Evolutionary conservation across 2,329 filamentous ascomycete genomes (phyloP), one percentile per base, ranked within the genome.

Genomic region (Dactylellina leptospora): DNA sequence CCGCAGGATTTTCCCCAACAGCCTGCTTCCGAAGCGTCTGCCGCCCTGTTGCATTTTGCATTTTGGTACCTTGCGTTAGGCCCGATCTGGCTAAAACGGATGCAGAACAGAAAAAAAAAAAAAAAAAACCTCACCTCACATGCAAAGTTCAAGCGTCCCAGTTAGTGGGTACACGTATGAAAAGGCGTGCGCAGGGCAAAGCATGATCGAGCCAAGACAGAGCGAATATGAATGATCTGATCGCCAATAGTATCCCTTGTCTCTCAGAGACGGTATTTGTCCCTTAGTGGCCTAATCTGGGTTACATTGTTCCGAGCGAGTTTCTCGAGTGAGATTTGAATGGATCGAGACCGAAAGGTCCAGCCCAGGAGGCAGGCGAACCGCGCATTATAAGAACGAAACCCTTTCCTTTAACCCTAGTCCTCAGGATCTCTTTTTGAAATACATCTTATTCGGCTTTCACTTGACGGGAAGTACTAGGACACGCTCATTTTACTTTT

Each of bases 1-100:
- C 40, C 53, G 44, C 36, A 40, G 28, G 13, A 27, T 59, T 63
- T 54, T 60, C 56, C 59, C 59, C 68, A 64, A 64, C 59, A 64
- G 59, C 53, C 68, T 51, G 64, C 28, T 53, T 22, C 55, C 58
- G 44, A 58, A 38, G 36, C 61, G 10, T 66, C 54, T 66, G 62
- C 62, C 62, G 66, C 50, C 48, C 11, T 62, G 66, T 63, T 62
- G 58, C 62, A 62, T 63, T 59, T 60, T 60, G 68, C 59, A 72
- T 33, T 64, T 72, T 72, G 68, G 68, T 72, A 72, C 68, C 68
- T 72, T 59, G 56, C 59, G 68, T 72, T 72, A 72, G 45, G 36
- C 68, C 68, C 11, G 36, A 72, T 64, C 25, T 53, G 59, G 68
- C 42, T 59, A 60, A 63, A 56, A 58, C 45, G 59, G 56, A 55